A percentile compares a stretch with the other conserved stretches of the same genome.
These are phyloP conservation scores for Sphagnum fallax DNA, from an alignment of 228 moss, liverwort and hornwort species.

Conservation along the genomic window DNA sequence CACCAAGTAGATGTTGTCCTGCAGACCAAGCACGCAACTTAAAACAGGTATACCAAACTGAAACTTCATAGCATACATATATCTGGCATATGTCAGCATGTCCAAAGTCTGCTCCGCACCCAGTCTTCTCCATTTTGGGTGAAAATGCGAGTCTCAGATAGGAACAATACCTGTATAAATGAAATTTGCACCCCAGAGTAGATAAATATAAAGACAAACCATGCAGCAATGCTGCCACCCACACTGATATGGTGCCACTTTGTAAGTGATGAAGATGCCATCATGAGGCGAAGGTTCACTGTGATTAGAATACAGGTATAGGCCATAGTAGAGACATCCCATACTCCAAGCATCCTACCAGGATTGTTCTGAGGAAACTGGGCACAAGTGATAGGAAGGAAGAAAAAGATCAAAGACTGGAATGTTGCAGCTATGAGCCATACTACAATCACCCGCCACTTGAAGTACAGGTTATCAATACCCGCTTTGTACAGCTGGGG, in stretches of 20 bases:
- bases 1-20: slow-evolving; percentile 93
- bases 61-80: no score
- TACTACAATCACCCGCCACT: slow-evolving; percentile 75
- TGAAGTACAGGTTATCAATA: slow-evolving; percentile 69
- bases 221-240: slow-evolving; percentile 71
- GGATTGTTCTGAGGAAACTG: slow-evolving; percentile 55
- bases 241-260: slow-evolving; percentile 86
- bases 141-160: not conserved
- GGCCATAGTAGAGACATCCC: slow-evolving; percentile 91
- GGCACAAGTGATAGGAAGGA: slow-evolving; percentile 58
- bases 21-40: slow-evolving; percentile 12
- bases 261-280: slow-evolving; percentile 80
- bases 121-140: no score
- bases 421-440: slow-evolving; percentile 80
- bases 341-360: slow-evolving; percentile 63
- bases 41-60: no score
- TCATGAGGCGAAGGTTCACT: slow-evolving; percentile 87
- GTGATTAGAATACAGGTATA: slow-evolving; percentile 82
- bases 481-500: slow-evolving; percentile 90
- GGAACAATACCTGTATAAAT: slow-evolving; percentile 45
- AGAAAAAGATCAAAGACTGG: slow-evolving; percentile 92
- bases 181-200: slow-evolving; percentile 71
- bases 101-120: no score
- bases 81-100: no score
- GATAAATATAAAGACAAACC: slow-evolving; percentile 80